Evolutionary conservation across 306 rosid species (phyloP).

Genomic region (Delonix regia): DNA sequence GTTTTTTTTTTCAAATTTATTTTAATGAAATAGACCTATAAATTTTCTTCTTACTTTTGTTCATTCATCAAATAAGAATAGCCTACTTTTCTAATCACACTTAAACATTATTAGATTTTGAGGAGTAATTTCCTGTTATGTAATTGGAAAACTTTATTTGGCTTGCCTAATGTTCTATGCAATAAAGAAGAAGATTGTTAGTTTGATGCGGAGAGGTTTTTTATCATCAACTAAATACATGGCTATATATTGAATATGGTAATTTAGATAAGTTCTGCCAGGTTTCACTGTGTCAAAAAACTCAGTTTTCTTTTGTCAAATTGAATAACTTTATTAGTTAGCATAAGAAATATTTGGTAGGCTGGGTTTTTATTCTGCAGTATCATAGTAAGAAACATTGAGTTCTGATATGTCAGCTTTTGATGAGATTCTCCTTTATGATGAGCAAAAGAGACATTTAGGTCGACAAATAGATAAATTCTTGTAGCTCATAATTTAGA

Average conservation of each 20-base stretch:
- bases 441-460: neutral
- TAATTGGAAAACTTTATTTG: neutral
- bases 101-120: neutral
- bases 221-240: slow-evolving; percentile 6
- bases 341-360: neutral
- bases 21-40: slow-evolving; percentile 10
- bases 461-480: neutral
- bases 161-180: neutral
- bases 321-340: neutral
- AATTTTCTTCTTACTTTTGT: neutral
- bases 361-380: neutral
- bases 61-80: neutral
- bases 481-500: neutral
- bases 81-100: neutral
- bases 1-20: neutral
- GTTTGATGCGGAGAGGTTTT: slow-evolving; percentile 5
- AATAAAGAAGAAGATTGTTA: neutral
- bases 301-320: neutral
- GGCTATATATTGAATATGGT: slow-evolving; percentile 3
- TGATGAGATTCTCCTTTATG: neutral
- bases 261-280: slow-evolving; percentile 4
- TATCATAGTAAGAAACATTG: neutral
- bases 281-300: neutral
- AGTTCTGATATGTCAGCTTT: neutral
- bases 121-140: slow-evolving; percentile 14